These are phyloP conservation scores for Citrus mangshanensis DNA, from an alignment of 345 rosid species.

Conservation along the genomic window DNA sequence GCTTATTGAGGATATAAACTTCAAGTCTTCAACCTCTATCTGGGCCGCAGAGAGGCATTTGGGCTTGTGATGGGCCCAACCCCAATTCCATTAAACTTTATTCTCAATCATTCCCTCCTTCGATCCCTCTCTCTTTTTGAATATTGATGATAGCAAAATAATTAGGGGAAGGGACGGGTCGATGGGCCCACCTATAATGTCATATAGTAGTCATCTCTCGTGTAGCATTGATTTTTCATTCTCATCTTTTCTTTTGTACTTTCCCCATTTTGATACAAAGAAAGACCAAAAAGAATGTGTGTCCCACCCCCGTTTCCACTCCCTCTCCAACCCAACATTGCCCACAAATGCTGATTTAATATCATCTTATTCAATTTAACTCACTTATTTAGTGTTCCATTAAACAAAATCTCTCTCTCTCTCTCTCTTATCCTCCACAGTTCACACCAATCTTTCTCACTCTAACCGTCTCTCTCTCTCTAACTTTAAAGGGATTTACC, in stretches of 20 bases:
- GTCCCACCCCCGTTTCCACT: conserved; percentile 14
- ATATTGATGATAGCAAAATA: conserved; percentile 23
- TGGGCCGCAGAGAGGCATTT: not conserved
- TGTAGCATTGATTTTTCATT: conserved; percentile 35
- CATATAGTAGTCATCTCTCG: conserved; percentile 24
- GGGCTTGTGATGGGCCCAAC: not conserved
- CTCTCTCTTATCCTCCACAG: not conserved
- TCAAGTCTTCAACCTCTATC: not conserved
- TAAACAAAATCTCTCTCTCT: not conserved
- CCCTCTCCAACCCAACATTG: conserved; percentile 13
- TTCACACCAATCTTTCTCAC: not conserved
- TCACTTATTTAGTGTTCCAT: not conserved
- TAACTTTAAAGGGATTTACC: not conserved
- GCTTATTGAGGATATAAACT: not conserved
- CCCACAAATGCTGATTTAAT: not conserved
- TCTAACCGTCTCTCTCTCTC: not conserved
- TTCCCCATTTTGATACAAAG: not conserved
- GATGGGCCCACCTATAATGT: not conserved
- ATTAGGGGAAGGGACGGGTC: conserved; percentile 12
- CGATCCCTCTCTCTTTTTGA: not conserved
- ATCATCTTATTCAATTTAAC: not conserved
- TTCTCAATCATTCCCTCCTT: not conserved
- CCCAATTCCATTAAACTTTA: not conserved
- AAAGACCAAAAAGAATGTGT: conserved; percentile 23
- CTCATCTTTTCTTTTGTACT: conserved; percentile 21